phyloP scores from a whole-genome alignment of 805 yeast genomes.

The Isabelozyma gotoi region DNA sequence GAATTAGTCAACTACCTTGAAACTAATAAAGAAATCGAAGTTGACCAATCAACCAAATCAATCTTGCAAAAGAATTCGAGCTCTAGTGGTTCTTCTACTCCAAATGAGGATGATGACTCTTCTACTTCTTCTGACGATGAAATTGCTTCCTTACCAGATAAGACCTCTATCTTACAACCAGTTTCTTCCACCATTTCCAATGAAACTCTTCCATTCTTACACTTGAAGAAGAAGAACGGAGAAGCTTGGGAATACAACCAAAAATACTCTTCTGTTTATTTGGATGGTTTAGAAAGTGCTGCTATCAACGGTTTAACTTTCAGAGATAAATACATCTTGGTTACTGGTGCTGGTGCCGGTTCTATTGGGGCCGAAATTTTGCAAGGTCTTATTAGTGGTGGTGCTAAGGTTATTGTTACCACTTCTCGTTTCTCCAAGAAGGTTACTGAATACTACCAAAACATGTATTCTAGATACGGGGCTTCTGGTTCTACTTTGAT shows the following conservation, averaged over 20 bases:
- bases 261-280: constrained; percentile 69
- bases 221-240: constrained; percentile 74
- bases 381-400: constrained; percentile 94
- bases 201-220: constrained; percentile 92
- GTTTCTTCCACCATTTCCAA: constrained; percentile 73
- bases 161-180: constrained; percentile 65
- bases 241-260: constrained; percentile 88
- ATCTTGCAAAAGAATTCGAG: constrained; percentile 32
- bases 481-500: constrained; percentile 87
- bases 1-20: constrained; percentile 70
- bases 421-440: constrained; percentile 93
- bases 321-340: constrained; percentile 81
- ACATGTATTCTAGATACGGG: constrained; percentile 89
- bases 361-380: constrained; percentile 97
- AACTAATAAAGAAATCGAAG: constrained; percentile 67
- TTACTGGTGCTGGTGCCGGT: constrained; percentile 99
- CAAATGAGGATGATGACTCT: constrained; percentile 33
- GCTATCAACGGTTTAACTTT: constrained; percentile 93
- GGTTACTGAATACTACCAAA: constrained; percentile 94
- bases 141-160: constrained; percentile 80
- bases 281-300: constrained; percentile 89
- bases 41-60: constrained; percentile 58
- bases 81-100: constrained; percentile 44
- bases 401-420: constrained; percentile 95
- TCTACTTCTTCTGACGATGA: constrained; percentile 69